These are phyloP conservation scores for Sporothrix inflata DNA, from an alignment of 2,329 filamentous ascomycete species.

Conservation along the genomic window DNA sequence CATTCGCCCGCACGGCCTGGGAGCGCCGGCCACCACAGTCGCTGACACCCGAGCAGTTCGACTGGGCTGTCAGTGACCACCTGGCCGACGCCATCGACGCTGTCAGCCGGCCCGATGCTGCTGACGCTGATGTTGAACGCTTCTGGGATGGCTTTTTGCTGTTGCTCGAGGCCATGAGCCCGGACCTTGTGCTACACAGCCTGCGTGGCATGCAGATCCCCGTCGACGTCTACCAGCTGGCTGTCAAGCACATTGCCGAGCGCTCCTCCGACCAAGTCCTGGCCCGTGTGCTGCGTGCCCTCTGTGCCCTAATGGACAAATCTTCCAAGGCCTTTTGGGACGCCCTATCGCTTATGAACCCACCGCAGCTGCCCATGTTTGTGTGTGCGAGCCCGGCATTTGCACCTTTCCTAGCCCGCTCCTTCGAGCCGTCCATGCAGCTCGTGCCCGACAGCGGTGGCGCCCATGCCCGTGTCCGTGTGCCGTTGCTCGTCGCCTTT, in stretches of 20 bases:
- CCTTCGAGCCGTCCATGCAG: constrained; percentile 57
- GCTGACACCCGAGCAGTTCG: constrained; percentile 75
- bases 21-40: constrained; percentile 62
- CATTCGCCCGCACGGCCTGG: constrained; percentile 73
- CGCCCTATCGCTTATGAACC: constrained; percentile 78
- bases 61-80: constrained; percentile 80
- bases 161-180: constrained; percentile 74
- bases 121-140: constrained; percentile 58
- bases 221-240: constrained; percentile 68
- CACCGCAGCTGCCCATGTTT: constrained; percentile 79
- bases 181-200: constrained; percentile 74
- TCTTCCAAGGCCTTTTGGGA: constrained; percentile 85
- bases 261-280: constrained; percentile 61
- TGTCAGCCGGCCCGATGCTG: constrained; percentile 56
- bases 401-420: constrained; percentile 62
- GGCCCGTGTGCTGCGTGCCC: constrained; percentile 68
- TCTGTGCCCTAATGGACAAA: constrained; percentile 73
- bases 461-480: neutral
- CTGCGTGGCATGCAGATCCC: constrained; percentile 79
- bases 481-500: constrained; percentile 71
- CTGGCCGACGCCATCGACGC: constrained; percentile 68
- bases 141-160: constrained; percentile 80
- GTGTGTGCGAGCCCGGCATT: constrained; percentile 75
- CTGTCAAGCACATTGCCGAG: constrained; percentile 56
- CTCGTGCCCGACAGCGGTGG: constrained; percentile 26